Conservation (phyloP, 305 asterid species). For the Fraxinus latifolia region DNA sequence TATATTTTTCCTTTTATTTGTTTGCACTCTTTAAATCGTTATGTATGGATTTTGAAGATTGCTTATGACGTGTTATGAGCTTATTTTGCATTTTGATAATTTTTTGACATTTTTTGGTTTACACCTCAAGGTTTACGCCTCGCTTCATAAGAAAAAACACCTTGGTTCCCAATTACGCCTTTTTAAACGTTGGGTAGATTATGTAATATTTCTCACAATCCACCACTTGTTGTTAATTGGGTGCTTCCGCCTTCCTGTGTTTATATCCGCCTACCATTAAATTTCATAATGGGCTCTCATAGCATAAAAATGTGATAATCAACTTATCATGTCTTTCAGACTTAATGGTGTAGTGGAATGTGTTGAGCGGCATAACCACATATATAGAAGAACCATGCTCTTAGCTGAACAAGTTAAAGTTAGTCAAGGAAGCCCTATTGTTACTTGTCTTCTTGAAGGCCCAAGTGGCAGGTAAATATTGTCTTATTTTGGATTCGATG, state of each 20-base stretch:
- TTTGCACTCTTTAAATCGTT: neutral
- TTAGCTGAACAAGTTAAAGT: slow-evolving; percentile 93
- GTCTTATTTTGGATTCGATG: slow-evolving; percentile 15
- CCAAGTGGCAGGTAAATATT: slow-evolving; percentile 87
- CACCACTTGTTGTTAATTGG: neutral
- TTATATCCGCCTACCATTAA: neutral
- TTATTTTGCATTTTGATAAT: neutral
- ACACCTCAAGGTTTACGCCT: neutral
- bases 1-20: too few species aligned
- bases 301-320: slow-evolving; percentile 16
- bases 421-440: slow-evolving; percentile 82
- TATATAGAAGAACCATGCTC: slow-evolving; percentile 73
- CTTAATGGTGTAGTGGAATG: slow-evolving; percentile 79
- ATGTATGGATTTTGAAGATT: neutral
- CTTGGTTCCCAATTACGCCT: neutral
- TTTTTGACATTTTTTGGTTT: neutral
- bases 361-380: slow-evolving; percentile 76
- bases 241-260: slow-evolving; percentile 16
- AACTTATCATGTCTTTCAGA: slow-evolving; percentile 42
- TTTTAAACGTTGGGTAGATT: neutral
- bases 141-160: neutral
- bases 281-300: slow-evolving; percentile 7
- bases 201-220: neutral
- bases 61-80: neutral
- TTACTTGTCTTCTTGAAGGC: slow-evolving; percentile 96